Percentiles rank a stretch among this genome's conserved stretches.
Conservation (phyloP, 2,329 filamentous ascomycete genomes). For the Botrytis paeoniae region DNA sequence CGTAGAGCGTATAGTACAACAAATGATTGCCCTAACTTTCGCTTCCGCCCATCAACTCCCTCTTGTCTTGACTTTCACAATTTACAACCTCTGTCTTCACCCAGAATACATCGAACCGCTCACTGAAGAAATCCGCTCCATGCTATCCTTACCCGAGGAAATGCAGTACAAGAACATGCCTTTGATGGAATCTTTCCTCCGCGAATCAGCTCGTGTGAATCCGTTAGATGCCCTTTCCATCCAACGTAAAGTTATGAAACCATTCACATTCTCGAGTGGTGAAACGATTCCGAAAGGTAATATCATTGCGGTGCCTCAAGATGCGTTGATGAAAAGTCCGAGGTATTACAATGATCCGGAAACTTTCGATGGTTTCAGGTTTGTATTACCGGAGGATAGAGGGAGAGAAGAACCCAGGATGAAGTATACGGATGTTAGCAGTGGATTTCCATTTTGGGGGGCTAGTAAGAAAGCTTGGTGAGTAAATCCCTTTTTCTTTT, state of each 20-base stretch:
- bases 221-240: conserved; percentile 5
- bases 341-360: not conserved
- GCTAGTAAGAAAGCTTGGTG: not conserved
- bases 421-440: conserved; percentile 8
- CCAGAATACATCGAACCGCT: conserved; percentile 7
- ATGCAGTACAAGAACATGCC: not conserved
- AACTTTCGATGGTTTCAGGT: not conserved
- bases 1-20: not conserved
- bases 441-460: not conserved
- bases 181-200: not conserved
- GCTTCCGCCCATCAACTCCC: conserved; percentile 9
- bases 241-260: conserved; percentile 7
- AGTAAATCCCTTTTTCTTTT: not conserved
- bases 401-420: not conserved
- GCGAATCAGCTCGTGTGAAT: conserved; percentile 3
- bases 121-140: not conserved
- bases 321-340: not conserved
- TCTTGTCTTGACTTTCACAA: not conserved
- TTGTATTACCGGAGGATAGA: not conserved
- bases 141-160: not conserved
- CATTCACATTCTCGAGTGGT: not conserved
- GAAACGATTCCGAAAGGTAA: not conserved
- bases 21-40: conserved; percentile 2
- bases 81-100: conserved; percentile 8
- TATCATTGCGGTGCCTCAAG: not conserved